A percentile compares a stretch with the other conserved stretches of the same genome.
phyloP scores from a whole-genome alignment of 768 basidiomycete species.

The Boletus barrowsii region DNA sequence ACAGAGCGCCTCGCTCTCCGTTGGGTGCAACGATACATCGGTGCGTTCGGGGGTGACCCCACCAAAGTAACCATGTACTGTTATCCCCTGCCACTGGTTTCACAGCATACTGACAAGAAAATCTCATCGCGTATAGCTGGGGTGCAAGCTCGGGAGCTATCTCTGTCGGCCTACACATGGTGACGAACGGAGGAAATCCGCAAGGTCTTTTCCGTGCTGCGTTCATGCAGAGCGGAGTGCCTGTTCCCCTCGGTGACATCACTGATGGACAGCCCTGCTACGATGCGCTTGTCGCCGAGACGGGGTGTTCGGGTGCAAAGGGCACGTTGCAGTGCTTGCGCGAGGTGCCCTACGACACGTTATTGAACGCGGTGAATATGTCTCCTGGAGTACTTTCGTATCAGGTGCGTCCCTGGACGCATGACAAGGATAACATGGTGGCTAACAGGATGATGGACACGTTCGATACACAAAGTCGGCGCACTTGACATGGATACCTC shows the following conservation, averaged over 20 bases:
- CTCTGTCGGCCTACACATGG: slow-evolving; percentile 30
- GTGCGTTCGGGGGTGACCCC: slow-evolving; percentile 31
- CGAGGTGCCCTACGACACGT: slow-evolving; percentile 23
- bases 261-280: slow-evolving; percentile 25
- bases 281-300: slow-evolving; percentile 27
- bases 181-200: slow-evolving; percentile 22
- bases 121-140: slow-evolving; percentile 1
- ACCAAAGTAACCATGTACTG: slow-evolving; percentile 31
- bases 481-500: slow-evolving; percentile 31
- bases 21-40: slow-evolving; percentile 61
- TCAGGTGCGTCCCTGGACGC: slow-evolving; percentile 16
- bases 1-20: slow-evolving; percentile 38
- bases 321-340: slow-evolving; percentile 35
- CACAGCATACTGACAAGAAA: background rate
- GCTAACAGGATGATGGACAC: too few species aligned
- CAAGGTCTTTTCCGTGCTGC: slow-evolving; percentile 27
- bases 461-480: background rate
- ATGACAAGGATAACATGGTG: too few species aligned
- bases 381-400: slow-evolving; percentile 32
- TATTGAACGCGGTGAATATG: slow-evolving; percentile 32
- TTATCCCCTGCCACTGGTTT: background rate
- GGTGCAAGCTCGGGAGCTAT: slow-evolving; percentile 35
- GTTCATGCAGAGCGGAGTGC: slow-evolving; percentile 43
- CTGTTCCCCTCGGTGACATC: slow-evolving; percentile 22
- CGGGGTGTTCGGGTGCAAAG: slow-evolving; percentile 21